Evolutionary conservation across 495 filamentous ascomycete species (phyloP).

Genomic region (Aspergillus campestris): DNA sequence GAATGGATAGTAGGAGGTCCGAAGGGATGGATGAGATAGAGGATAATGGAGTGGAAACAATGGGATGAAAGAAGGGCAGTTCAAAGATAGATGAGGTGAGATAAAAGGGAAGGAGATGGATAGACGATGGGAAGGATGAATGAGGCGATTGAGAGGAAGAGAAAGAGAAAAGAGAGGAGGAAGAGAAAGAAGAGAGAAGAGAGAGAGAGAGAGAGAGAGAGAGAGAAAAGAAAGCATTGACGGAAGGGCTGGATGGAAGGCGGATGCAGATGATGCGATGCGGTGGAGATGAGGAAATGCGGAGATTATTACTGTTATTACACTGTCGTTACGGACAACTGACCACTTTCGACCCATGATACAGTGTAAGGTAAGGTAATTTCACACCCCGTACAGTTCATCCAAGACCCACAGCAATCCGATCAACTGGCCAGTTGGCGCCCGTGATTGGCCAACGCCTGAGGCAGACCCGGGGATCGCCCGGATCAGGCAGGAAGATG

Average conservation of each 20-base stretch:
- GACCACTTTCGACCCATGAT: too few relatives aligned
- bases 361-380: too few relatives aligned
- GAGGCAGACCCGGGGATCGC: too few relatives aligned
- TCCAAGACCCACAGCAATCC: too few relatives aligned
- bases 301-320: too few relatives aligned
- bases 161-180: neutral
- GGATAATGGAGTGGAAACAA: slow-evolving; percentile 1
- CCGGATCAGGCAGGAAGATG: too few relatives aligned
- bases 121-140: neutral
- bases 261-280: too few relatives aligned
- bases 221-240: neutral
- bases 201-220: slow-evolving; percentile 1
- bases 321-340: too few relatives aligned
- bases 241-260: neutral
- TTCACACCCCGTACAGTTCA: too few relatives aligned
- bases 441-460: too few relatives aligned
- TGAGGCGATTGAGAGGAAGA: neutral
- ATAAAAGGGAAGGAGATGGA: neutral
- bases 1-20: neutral
- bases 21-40: neutral
- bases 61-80: neutral
- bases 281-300: too few relatives aligned
- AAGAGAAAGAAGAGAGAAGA: slow-evolving; percentile 1
- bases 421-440: too few relatives aligned
- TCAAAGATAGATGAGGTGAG: neutral